Evolutionary conservation across 768 basidiomycete species (phyloP).

Genomic region (Baorangia bicolor): DNA sequence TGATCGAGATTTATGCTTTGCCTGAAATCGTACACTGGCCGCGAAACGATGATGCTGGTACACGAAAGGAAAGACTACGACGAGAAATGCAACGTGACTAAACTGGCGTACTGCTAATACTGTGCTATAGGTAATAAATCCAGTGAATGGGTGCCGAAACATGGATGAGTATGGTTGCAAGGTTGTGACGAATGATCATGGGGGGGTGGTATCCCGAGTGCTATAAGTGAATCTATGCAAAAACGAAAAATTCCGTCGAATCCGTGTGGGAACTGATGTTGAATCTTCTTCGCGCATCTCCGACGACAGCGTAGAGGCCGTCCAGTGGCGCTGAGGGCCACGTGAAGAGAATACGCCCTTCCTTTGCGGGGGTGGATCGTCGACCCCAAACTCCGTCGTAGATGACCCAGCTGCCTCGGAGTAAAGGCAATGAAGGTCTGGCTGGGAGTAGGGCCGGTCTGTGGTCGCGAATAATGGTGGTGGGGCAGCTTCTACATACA

Average conservation of each 20-base stretch:
- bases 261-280: conserved; percentile 19
- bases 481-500: conserved; percentile 15
- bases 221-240: conserved; percentile 34
- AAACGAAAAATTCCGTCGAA: conserved; percentile 37
- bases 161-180: conserved; percentile 22
- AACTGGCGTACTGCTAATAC: not conserved
- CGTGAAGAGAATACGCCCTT: conserved; percentile 15
- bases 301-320: conserved; percentile 14
- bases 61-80: conserved; percentile 4
- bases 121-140: conserved; percentile 4
- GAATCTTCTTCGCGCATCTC: conserved; percentile 15
- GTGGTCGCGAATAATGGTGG: conserved; percentile 13
- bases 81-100: conserved; percentile 17
- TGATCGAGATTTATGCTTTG: conserved; percentile 19
- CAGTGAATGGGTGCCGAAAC: conserved; percentile 2
- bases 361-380: conserved; percentile 10
- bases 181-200: conserved; percentile 8
- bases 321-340: conserved; percentile 23
- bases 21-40: not conserved
- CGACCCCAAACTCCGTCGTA: conserved; percentile 25
- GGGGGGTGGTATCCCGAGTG: conserved; percentile 7
- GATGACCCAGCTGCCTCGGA: conserved; percentile 14
- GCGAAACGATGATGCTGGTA: conserved; percentile 3
- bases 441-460: conserved; percentile 31
- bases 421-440: conserved; percentile 28